phyloP scores from a whole-genome alignment of 78 protist species.

The Dictyostelium purpureum region DNA sequence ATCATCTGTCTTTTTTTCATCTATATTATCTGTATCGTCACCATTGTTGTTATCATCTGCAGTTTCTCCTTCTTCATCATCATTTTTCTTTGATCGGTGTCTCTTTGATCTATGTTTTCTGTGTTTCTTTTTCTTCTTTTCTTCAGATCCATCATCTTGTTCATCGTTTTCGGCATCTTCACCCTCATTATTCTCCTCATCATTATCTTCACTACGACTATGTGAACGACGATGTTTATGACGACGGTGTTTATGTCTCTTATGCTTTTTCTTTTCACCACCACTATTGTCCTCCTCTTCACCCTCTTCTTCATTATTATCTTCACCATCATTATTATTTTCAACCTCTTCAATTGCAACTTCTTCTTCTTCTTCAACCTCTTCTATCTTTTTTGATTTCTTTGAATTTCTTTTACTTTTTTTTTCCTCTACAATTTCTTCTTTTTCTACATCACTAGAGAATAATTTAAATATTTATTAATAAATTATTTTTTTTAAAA shows the following conservation, averaged over 20 bases:
- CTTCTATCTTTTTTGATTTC: too few species aligned
- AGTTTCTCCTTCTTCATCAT: not conserved
- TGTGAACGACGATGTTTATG: not conserved
- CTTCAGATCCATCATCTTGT: not conserved
- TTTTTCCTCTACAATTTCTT: too few species aligned
- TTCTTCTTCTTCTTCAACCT: not conserved
- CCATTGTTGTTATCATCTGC: too few species aligned
- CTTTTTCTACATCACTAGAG: too few species aligned
- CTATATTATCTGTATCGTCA: not conserved
- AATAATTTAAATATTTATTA: too few species aligned
- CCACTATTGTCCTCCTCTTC: not conserved
- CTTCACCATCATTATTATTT: not conserved
- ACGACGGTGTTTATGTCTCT: not conserved
- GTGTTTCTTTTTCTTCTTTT: not conserved
- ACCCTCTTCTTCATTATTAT: not conserved
- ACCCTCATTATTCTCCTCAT: not conserved
- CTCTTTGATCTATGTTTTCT: too few species aligned
- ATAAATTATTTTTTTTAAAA: too few species aligned
- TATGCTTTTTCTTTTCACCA: constrained; percentile 1
- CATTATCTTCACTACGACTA: not conserved
- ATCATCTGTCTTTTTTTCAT: not conserved
- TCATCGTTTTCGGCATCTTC: not conserved
- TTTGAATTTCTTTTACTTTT: too few species aligned
- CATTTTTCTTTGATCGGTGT: too few species aligned
- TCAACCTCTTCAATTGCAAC: not conserved